Evolutionary conservation across 495 filamentous ascomycete genomes (phyloP).

Genomic region (Lindgomyces ingoldianus): DNA sequence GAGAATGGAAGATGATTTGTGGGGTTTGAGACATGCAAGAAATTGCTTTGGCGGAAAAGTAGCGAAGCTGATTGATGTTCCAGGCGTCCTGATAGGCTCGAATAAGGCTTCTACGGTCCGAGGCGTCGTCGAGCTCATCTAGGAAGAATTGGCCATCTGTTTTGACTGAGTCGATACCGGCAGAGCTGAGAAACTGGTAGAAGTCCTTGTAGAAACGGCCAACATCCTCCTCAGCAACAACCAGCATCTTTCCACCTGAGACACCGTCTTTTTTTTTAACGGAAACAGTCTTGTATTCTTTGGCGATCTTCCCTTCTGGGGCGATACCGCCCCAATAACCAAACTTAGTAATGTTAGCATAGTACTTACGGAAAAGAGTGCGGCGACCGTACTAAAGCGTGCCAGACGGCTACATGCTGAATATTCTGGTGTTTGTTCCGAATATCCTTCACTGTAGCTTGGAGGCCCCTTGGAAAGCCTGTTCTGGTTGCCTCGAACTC

Average conservation of each 20-base stretch:
- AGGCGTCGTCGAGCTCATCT: slow-evolving; percentile 69
- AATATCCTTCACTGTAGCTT: slow-evolving; percentile 65
- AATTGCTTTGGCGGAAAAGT: slow-evolving; percentile 77
- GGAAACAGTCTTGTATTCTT: slow-evolving; percentile 73
- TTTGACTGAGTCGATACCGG: slow-evolving; percentile 81
- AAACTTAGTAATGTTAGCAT: slow-evolving; percentile 43
- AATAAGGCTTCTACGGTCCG: slow-evolving; percentile 66
- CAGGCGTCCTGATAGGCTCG: slow-evolving; percentile 83
- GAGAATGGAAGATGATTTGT: slow-evolving; percentile 78
- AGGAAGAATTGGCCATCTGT: slow-evolving; percentile 87
- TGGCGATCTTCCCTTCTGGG: slow-evolving; percentile 67
- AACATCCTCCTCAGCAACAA: slow-evolving; percentile 74
- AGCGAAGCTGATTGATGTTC: slow-evolving; percentile 69
- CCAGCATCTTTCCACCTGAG: slow-evolving; percentile 66
- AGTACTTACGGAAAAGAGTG: background rate
- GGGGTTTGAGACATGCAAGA: slow-evolving; percentile 92
- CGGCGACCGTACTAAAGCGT: slow-evolving; percentile 64
- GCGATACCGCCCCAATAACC: slow-evolving; percentile 95
- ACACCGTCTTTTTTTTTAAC: slow-evolving; percentile 58
- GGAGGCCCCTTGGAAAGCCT: slow-evolving; percentile 79
- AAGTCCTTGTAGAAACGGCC: slow-evolving; percentile 84
- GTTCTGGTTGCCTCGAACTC: slow-evolving; percentile 81
- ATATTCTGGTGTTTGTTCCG: slow-evolving; percentile 70
- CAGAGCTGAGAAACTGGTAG: slow-evolving; percentile 71
- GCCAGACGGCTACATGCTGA: slow-evolving; percentile 89